Conservation (phyloP, 306 rosid species). For the Vicia faba region DNA sequence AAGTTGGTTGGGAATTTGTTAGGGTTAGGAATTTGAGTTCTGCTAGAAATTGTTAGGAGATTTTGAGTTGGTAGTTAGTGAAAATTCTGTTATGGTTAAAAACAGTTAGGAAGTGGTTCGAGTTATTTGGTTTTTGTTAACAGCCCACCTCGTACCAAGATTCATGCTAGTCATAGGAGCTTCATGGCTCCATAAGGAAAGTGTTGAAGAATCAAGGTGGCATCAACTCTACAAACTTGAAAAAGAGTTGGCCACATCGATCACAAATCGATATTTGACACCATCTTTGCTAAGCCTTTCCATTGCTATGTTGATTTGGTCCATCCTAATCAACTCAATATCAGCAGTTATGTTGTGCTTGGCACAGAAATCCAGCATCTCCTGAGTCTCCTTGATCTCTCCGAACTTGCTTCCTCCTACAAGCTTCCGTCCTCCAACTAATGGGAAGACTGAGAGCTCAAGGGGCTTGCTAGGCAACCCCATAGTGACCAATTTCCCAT, state of each 20-base stretch:
- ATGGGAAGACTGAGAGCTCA: slow-evolving; percentile 65
- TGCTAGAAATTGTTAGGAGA: no score
- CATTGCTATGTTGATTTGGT: slow-evolving; percentile 72
- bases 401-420: slow-evolving; percentile 91
- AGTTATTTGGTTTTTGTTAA: no score
- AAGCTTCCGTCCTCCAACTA: slow-evolving; percentile 69
- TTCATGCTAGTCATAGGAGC: no score
- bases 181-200: neutral
- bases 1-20: no score
- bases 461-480: slow-evolving; percentile 84
- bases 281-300: slow-evolving; percentile 82
- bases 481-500: slow-evolving; percentile 76
- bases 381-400: slow-evolving; percentile 91
- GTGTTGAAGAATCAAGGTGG: neutral
- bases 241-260: slow-evolving; percentile 73
- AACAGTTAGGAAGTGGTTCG: no score
- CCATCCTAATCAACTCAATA: slow-evolving; percentile 72
- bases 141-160: no score
- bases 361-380: slow-evolving; percentile 87
- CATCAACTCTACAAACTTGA: slow-evolving; percentile 34
- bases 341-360: slow-evolving; percentile 72
- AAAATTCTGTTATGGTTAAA: no score
- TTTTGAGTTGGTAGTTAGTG: no score
- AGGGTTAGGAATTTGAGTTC: no score
- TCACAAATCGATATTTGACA: slow-evolving; percentile 84